Base-by-base conservation (phyloP, 1,139 yeast species). In the Williopsis jadinii region DNA sequence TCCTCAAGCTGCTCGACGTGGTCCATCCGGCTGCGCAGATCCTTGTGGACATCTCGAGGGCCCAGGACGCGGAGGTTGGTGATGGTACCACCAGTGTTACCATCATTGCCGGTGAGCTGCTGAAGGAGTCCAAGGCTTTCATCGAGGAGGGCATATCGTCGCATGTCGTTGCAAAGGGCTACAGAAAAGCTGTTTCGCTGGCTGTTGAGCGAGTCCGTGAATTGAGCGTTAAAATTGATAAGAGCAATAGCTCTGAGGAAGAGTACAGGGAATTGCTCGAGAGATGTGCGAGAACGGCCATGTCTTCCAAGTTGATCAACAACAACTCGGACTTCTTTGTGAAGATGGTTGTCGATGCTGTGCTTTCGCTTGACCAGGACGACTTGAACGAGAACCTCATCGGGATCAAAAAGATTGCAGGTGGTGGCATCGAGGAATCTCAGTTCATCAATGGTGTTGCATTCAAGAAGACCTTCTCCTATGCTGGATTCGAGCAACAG, bases 51-150 rank as follows among this genome's bases (percentile, higher is more conserved):
- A 86, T 92, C 46, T 86, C 97, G 11, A 77, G 96, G 58, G 82
- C 97, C 1, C 99, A 92, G 66, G 99, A 92, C 64, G 96, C 97
- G 19, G 99, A 92, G 65, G 97, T 92, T 44, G 99, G 99, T 49
- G 99, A 92, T 63, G 99, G 99, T 52, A 92, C 99, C 34, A 92
- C 98, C 0, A 82, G 96, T 34, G 98, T 94, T 11, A 87, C 97
- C 1, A 75, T 92, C 37, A 66, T 92, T 50, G 97, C 98, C 2
- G 97, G 97, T 43, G 98, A 92, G 65, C 74, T 92, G 50, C 74
- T 92, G 64, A 87, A 87, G 60, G 97, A 92, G 63, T 80, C 94
- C 53, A 88, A 87, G 61, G 66, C 76, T 31, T 92, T 90, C 58
- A 86, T 92, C 48, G 98, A 92, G 64, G 98, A 92, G 64, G 97